phyloP scores from a whole-genome alignment of 257 asterid genomes.

The Nicotiana paniculata region DNA sequence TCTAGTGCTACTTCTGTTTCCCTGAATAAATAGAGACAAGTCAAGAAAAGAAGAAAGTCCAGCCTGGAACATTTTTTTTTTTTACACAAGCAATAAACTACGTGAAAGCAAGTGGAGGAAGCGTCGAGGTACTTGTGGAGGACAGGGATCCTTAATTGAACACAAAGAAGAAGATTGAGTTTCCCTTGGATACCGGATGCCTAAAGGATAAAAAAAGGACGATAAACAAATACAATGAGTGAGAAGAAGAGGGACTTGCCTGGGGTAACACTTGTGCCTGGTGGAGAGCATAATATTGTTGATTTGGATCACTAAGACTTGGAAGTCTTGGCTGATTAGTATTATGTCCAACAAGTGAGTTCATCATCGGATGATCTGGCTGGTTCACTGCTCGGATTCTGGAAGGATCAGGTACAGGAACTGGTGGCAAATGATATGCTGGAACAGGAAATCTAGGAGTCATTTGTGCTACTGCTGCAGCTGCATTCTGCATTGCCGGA shows the following conservation, averaged over 20 bases:
- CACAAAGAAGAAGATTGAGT: neutral
- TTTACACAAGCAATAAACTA: neutral
- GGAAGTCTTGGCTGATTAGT: constrained; percentile 18
- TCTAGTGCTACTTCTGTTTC: neutral
- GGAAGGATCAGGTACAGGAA: constrained; percentile 38
- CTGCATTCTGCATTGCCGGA: constrained; percentile 39
- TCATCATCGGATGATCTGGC: constrained; percentile 16
- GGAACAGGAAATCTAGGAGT: constrained; percentile 49
- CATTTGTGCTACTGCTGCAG: constrained; percentile 39
- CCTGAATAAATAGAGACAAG: neutral
- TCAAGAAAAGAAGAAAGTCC: neutral
- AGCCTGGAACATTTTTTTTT: neutral
- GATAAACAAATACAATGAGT: neutral
- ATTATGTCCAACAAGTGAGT: constrained; percentile 12
- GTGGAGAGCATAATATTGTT: constrained; percentile 28
- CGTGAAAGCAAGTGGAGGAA: neutral
- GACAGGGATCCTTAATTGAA: no score
- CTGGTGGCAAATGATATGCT: constrained; percentile 42
- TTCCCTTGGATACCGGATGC: neutral
- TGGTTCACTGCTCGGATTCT: constrained; percentile 28
- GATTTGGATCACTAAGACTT: constrained; percentile 19
- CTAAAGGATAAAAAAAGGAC: neutral
- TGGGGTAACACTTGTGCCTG: constrained; percentile 25
- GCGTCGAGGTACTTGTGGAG: no score
- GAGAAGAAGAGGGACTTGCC: constrained; percentile 15